Evolutionary conservation across 768 basidiomycete species (phyloP).

Genomic region (Pleurotus platypus): DNA sequence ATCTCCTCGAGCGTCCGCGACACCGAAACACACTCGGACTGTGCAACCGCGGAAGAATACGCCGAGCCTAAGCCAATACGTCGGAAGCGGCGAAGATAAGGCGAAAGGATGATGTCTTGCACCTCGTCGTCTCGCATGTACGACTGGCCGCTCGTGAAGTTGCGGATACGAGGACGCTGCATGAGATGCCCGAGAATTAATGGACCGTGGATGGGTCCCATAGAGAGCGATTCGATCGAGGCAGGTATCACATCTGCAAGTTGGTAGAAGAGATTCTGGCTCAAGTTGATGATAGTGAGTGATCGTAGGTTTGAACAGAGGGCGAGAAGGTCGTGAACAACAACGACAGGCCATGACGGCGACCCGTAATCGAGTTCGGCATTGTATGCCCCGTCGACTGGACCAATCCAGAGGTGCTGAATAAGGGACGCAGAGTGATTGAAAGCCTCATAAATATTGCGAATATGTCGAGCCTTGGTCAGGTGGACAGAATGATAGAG

Average conservation of each 20-base stretch:
- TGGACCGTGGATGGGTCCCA: constrained; percentile 33
- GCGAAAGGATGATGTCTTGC: constrained; percentile 23
- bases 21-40: constrained; percentile 21
- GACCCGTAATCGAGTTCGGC: constrained; percentile 27
- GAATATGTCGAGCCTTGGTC: background rate
- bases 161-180: constrained; percentile 18
- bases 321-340: constrained; percentile 27
- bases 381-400: constrained; percentile 9
- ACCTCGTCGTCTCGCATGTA: constrained; percentile 34
- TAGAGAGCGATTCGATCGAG: constrained; percentile 23
- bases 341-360: constrained; percentile 25
- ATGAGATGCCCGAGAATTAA: constrained; percentile 23
- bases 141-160: constrained; percentile 29
- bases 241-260: constrained; percentile 28
- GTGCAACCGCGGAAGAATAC: constrained; percentile 21
- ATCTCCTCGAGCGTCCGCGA: constrained; percentile 20
- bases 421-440: constrained; percentile 11
- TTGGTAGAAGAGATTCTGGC: constrained; percentile 25
- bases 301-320: constrained; percentile 21
- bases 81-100: constrained; percentile 24
- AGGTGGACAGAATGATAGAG: background rate
- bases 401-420: constrained; percentile 29
- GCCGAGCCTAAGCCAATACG: constrained; percentile 18
- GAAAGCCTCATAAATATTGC: background rate
- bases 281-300: constrained; percentile 26